Evolutionary conservation across 257 asterid species (phyloP).

Genomic region (Solanum habrochaites): DNA sequence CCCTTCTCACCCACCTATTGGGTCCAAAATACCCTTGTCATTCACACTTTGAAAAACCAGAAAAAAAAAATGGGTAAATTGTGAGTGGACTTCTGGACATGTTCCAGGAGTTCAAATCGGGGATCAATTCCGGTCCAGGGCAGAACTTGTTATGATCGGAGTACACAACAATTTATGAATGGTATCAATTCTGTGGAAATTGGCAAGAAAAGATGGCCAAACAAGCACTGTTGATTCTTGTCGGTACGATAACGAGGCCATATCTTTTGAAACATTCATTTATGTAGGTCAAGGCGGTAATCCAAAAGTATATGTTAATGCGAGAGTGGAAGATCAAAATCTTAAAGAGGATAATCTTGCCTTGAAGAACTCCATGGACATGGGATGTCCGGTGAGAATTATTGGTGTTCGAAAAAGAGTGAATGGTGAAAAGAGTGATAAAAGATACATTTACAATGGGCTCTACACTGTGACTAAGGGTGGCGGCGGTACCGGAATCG

Average conservation of each 20-base stretch:
- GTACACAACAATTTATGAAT: background rate
- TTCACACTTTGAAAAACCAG: background rate
- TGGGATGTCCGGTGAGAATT: constrained; percentile 20
- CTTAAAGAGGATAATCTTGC: constrained; percentile 25
- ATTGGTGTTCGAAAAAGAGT: background rate
- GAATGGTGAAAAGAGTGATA: background rate
- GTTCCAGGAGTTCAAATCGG: background rate
- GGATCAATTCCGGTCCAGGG: background rate
- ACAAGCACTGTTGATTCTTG: background rate
- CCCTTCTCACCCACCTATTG: too few species aligned
- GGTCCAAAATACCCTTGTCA: too few species aligned
- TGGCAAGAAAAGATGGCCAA: background rate
- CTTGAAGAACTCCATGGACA: constrained; percentile 11
- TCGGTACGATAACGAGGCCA: background rate
- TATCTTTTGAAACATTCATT: constrained; percentile 6
- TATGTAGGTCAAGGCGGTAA: constrained; percentile 29
- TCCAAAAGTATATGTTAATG: background rate
- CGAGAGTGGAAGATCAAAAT: constrained; percentile 11
- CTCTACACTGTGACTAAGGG: constrained; percentile 9
- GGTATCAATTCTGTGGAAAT: background rate
- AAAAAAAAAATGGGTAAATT: background rate
- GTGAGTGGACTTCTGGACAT: background rate
- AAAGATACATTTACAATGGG: constrained; percentile 17
- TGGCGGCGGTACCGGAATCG: too few species aligned
- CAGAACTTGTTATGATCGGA: background rate